These are phyloP conservation scores for Schizosaccharomyces octosporus DNA, from an alignment of 805 yeast species.

Conservation along the genomic window DNA sequence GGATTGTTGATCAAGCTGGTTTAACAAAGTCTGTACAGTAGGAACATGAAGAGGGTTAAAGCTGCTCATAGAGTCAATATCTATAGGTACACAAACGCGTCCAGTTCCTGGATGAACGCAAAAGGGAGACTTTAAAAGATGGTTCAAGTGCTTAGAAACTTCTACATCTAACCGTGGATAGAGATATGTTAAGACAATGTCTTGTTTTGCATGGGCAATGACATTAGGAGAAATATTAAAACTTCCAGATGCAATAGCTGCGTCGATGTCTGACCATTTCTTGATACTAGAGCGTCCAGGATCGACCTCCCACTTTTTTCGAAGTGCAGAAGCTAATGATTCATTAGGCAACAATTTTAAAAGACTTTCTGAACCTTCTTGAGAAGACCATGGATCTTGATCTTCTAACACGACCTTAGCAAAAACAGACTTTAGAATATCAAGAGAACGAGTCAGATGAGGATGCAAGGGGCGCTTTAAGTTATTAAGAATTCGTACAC, in stretches of 20 bases:
- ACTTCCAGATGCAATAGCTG: constrained; percentile 20
- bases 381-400: constrained; percentile 67
- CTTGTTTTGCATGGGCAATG: constrained; percentile 52
- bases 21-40: constrained; percentile 35
- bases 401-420: constrained; percentile 41
- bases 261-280: constrained; percentile 55
- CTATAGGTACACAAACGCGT: constrained; percentile 59
- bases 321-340: constrained; percentile 19
- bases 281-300: constrained; percentile 28
- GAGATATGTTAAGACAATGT: constrained; percentile 49
- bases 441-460: constrained; percentile 43
- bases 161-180: constrained; percentile 86
- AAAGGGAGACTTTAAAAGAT: constrained; percentile 83
- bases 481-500: constrained; percentile 20
- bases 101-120: constrained; percentile 82
- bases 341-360: constrained; percentile 41
- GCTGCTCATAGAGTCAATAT: constrained; percentile 16
- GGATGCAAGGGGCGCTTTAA: constrained; percentile 75
- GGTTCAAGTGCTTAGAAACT: constrained; percentile 72
- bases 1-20: constrained; percentile 27
- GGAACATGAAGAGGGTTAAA: constrained; percentile 71
- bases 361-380: constrained; percentile 29
- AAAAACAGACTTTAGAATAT: constrained; percentile 39
- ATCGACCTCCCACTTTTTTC: constrained; percentile 31
- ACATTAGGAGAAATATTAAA: constrained; percentile 20